Conservation (phyloP, 305 asterid species). For the Fraxinus sp. region DNA sequence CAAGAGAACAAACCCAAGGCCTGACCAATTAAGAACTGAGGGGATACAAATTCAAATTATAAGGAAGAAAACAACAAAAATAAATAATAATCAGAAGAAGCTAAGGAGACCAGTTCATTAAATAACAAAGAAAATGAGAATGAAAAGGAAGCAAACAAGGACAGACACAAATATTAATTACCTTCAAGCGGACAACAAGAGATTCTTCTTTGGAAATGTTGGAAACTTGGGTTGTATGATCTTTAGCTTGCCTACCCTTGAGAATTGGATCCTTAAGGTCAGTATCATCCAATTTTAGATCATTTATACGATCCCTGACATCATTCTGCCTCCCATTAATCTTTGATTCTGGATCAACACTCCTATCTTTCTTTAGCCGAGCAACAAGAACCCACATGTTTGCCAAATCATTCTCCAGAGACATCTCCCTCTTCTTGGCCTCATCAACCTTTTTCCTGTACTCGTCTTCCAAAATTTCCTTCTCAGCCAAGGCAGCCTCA, state of each 20-base stretch:
- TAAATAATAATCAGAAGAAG: neutral
- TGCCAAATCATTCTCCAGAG: slow-evolving; percentile 91
- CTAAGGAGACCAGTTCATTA: neutral
- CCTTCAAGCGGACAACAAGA: slow-evolving; percentile 86
- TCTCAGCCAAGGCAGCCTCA: slow-evolving; percentile 87
- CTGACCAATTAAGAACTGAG: neutral
- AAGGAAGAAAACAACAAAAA: neutral
- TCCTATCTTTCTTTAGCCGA: slow-evolving; percentile 80
- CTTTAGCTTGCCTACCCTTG: slow-evolving; percentile 36
- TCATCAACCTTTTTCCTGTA: slow-evolving; percentile 75
- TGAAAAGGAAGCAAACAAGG: neutral
- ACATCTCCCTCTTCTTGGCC: slow-evolving; percentile 82
- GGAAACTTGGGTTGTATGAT: slow-evolving; percentile 38
- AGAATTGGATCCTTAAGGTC: slow-evolving; percentile 35
- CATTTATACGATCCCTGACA: slow-evolving; percentile 35
- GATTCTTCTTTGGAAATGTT: slow-evolving; percentile 66
- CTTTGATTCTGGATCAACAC: slow-evolving; percentile 44
- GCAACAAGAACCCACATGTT: slow-evolving; percentile 99
- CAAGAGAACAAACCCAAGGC: no score
- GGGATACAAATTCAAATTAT: neutral
- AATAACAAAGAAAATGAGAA: neutral
- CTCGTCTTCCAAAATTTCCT: slow-evolving; percentile 77
- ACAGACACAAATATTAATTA: slow-evolving; percentile 16
- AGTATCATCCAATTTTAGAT: slow-evolving; percentile 37
- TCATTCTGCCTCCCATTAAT: slow-evolving; percentile 38